These are phyloP conservation scores for Suillus bovinus DNA, from an alignment of 768 basidiomycete genomes.

Conservation along the genomic window DNA sequence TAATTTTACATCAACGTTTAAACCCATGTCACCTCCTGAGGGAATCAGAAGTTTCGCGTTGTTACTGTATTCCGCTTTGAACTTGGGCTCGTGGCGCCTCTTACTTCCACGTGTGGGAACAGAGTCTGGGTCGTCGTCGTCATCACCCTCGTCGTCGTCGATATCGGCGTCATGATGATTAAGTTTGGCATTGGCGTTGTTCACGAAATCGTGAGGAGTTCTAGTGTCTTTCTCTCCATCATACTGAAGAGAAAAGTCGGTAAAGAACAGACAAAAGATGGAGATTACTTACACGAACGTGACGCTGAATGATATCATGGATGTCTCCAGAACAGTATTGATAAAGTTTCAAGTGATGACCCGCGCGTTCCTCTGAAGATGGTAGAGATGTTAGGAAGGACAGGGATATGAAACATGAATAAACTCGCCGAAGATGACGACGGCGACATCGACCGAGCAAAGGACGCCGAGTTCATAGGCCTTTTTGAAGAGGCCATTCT, in stretches of 20 bases:
- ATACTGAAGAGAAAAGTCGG: constrained; percentile 34
- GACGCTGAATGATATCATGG: constrained; percentile 68
- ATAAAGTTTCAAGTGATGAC: constrained; percentile 80
- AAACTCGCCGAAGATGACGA: constrained; percentile 77
- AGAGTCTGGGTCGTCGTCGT: constrained; percentile 37
- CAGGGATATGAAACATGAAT: constrained; percentile 9
- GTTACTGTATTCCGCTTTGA: constrained; percentile 30
- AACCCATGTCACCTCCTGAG: constrained; percentile 20
- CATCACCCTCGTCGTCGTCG: constrained; percentile 40
- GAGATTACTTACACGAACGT: constrained; percentile 47
- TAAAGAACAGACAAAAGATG: not conserved
- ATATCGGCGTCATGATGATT: constrained; percentile 25
- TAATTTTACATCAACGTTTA: constrained; percentile 26
- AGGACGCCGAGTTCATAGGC: constrained; percentile 90
- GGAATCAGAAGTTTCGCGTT: constrained; percentile 20
- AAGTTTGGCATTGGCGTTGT: constrained; percentile 31
- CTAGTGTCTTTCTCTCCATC: constrained; percentile 52
- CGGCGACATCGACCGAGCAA: constrained; percentile 85
- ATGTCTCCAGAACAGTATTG: constrained; percentile 79
- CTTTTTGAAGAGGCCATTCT: constrained; percentile 90
- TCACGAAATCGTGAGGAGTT: constrained; percentile 49
- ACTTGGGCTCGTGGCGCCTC: constrained; percentile 27
- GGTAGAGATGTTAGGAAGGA: constrained; percentile 36
- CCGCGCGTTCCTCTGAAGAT: constrained; percentile 71
- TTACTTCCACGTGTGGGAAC: constrained; percentile 18